These are phyloP conservation scores for Erodium moschatum DNA, from an alignment of 441 rosid species.

Conservation along the genomic window DNA sequence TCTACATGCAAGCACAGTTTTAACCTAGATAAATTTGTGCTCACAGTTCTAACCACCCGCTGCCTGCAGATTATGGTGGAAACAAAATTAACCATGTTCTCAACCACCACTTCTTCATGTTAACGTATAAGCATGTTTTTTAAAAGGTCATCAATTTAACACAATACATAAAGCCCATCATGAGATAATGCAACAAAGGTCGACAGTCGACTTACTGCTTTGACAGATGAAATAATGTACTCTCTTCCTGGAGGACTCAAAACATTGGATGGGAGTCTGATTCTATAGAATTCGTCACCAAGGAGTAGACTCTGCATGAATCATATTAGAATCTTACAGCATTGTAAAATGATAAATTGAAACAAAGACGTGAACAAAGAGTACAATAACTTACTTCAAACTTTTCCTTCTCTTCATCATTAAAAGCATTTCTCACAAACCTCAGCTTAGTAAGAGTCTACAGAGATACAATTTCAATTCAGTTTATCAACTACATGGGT, in stretches of 20 bases:
- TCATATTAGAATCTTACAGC: slow-evolving; percentile 10
- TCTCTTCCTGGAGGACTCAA: slow-evolving; percentile 63
- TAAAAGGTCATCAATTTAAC: background rate
- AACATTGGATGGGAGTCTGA: slow-evolving; percentile 84
- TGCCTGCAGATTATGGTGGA: too few relatives aligned
- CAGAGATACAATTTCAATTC: background rate
- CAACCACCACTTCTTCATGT: background rate
- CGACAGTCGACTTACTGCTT: slow-evolving; percentile 52
- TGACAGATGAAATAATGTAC: slow-evolving; percentile 62
- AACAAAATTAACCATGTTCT: background rate
- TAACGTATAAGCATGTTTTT: background rate
- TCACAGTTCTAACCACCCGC: too few relatives aligned
- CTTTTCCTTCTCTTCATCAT: slow-evolving; percentile 45
- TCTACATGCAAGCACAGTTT: background rate
- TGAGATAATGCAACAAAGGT: background rate
- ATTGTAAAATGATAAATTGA: slow-evolving; percentile 8
- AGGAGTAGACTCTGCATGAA: slow-evolving; percentile 55
- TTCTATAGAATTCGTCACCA: slow-evolving; percentile 75
- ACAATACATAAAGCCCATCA: background rate
- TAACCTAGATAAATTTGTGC: background rate
- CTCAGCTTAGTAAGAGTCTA: slow-evolving; percentile 82
- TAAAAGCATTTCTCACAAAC: slow-evolving; percentile 59
- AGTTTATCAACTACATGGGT: background rate
- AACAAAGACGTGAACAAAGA: background rate
- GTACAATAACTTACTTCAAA: slow-evolving; percentile 40